Evolutionary conservation across 2,329 filamentous ascomycete genomes (phyloP).

Genomic region (Dendrostoma leiphaemia): DNA sequence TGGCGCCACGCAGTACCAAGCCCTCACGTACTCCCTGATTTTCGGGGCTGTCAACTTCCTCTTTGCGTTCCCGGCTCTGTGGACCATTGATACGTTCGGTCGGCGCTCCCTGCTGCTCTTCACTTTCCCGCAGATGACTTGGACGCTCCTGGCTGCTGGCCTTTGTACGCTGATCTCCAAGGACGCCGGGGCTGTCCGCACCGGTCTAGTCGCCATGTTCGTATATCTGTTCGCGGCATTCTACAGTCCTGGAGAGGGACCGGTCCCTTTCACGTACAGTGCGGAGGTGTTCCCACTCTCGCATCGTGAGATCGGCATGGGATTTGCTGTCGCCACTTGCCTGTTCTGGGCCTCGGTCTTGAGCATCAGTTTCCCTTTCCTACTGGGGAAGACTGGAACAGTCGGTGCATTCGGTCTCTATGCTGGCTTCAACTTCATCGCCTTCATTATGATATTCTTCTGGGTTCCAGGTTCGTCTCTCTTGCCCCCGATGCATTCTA

Average conservation of each 20-base stretch:
- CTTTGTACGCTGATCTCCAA: constrained; percentile 50
- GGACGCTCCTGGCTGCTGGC: constrained; percentile 27
- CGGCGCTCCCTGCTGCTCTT: constrained; percentile 41
- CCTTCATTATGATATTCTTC: constrained; percentile 63
- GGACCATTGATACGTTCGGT: constrained; percentile 58
- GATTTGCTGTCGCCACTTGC: constrained; percentile 28
- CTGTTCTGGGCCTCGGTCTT: constrained; percentile 28
- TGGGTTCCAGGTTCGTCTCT: constrained; percentile 45
- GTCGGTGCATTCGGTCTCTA: constrained; percentile 59
- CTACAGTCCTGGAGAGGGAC: constrained; percentile 42
- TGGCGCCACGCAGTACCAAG: constrained; percentile 36
- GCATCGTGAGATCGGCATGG: constrained; percentile 41
- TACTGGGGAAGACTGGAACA: constrained; percentile 35
- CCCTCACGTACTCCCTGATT: constrained; percentile 54
- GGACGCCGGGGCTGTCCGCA: constrained; percentile 33
- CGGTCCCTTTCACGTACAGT: constrained; percentile 42
- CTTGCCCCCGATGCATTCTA: not conserved
- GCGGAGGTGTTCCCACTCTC: constrained; percentile 55
- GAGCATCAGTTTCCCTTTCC: constrained; percentile 44
- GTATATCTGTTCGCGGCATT: constrained; percentile 54
- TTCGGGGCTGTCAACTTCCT: constrained; percentile 59
- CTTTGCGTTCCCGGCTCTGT: constrained; percentile 58
- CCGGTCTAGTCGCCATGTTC: constrained; percentile 53
- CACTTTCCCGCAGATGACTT: constrained; percentile 11
- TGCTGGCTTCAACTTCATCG: constrained; percentile 56